Conservation (phyloP, 805 yeast species). For the Clavispora phyllophila region DNA sequence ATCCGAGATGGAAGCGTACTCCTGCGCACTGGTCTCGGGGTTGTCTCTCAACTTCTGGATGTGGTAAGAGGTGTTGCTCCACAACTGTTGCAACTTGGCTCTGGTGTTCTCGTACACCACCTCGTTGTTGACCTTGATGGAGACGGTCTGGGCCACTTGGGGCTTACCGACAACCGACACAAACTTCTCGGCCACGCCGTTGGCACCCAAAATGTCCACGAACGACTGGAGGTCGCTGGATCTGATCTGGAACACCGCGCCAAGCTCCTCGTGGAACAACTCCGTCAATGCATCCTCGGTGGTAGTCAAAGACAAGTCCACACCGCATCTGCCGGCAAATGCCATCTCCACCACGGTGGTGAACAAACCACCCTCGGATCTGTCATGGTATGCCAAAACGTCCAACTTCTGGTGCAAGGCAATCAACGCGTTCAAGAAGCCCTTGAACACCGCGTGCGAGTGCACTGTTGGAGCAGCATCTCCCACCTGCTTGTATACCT, state of each 20-base stretch:
- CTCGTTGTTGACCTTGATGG: conserved; percentile 43
- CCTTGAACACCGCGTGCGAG: conserved; percentile 56
- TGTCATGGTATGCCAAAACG: conserved; percentile 88
- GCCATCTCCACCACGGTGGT: conserved; percentile 92
- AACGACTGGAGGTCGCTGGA: conserved; percentile 51
- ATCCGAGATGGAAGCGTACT: conserved; percentile 67
- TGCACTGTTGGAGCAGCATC: conserved; percentile 78
- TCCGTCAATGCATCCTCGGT: conserved; percentile 45
- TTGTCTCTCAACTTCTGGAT: conserved; percentile 92
- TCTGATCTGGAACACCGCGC: conserved; percentile 88
- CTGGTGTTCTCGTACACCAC: conserved; percentile 52
- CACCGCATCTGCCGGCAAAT: conserved; percentile 88
- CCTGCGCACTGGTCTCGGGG: conserved; percentile 86
- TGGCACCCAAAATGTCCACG: conserved; percentile 45
- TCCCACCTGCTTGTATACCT: conserved; percentile 87
- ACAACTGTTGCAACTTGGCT: conserved; percentile 67
- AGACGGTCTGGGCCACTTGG: conserved; percentile 45
- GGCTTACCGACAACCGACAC: conserved; percentile 70
- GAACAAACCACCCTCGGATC: conserved; percentile 94
- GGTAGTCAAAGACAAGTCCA: conserved; percentile 47
- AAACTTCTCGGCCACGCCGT: conserved; percentile 52
- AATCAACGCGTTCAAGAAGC: conserved; percentile 63
- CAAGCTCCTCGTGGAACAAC: conserved; percentile 89
- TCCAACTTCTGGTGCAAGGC: conserved; percentile 62
- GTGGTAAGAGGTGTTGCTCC: conserved; percentile 86